Evolutionary conservation across 176 grass and related monocot species (phyloP), one percentile per base, ranked within the genome.

Genomic region (Ensete ventricosum): DNA sequence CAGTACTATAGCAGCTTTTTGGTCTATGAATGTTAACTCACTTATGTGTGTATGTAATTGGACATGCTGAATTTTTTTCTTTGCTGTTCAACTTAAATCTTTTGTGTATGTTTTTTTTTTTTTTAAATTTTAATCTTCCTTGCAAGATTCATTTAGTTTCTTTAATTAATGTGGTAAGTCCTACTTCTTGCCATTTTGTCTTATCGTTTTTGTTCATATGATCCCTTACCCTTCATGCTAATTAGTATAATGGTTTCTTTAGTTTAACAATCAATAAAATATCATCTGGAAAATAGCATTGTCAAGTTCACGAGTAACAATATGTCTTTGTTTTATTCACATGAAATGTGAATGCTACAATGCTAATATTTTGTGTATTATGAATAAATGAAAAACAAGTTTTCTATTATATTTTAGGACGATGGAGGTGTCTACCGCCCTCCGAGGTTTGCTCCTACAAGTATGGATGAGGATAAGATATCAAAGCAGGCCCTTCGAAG

Each of bases 361-460:
- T 26, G 9, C 64, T 25, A 14, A 34, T 29, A 14, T 67, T 12
- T 17, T 3, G n/a, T 70, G 16, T 59, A 11, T 52, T 55, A 29
- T 73, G 50, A 73, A 54, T 54, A 53, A 25, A n/a, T 1, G 0
- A 77, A 51, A 23, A 9, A 24, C 34, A 53, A 5, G 1, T 3
- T 9, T 48, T 71, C 17, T 24, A 1, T 16, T 57, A 5, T 53
- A 59, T 9, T 25, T 57, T 73, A 99, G 88, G 88, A 75, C 69
- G 79, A 79, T 29, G 86, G 76, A 85, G 90, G 95, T 50, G 12
- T 99, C 55, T 99, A 99, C 73, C 81, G 79, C 55, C 90, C 90
- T 26, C 95, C 84, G 0, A 89, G 82, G 83, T 86, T 94, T 88
- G 83, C 86, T 75, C 86, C 88, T 77, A 75, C 86, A 77, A 83